Base-by-base conservation (phyloP, 169 alveolate species). In the Plasmodium billcollinsi region DNA sequence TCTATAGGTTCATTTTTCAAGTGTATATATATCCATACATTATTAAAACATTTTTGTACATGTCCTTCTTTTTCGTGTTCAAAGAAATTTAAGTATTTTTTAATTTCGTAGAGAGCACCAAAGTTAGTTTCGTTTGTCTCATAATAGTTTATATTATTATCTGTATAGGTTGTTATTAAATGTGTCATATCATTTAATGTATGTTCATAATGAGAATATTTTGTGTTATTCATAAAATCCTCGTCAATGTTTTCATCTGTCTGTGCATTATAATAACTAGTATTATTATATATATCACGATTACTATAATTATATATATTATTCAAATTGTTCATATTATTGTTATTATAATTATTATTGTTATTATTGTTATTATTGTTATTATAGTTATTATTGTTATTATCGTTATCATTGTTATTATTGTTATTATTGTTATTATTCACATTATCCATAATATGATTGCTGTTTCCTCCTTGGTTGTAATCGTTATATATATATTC, bases 11-110 rank as follows among this genome's bases (percentile, higher is more conserved):
- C 73, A 20, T 83, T 70, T 18, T 24, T 63, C 14, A 83, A 45
- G n/a, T 83, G 91, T 21, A 58, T n/a, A 50, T 69, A 83, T 33
- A 83, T 18, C 91, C 91, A 83, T 11, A 52, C 20, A 12, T 67
- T 33, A 52, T 49, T 56, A 54, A 83, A 83, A 6, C 5, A 4
- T 65, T 29, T 24, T 3, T 7, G 18, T 74, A 52, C 66, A 49
- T 47, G 29, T 11, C 21, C 45, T 70, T 70, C 20, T 29, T 33
- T n/a, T 26, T 54, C 47, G n/a, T 73, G 29, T n/a, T 73, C 70
- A 6, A 29, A 15, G 26, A 4, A 29, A 21, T 71, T 49, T 11
- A 71, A 71, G 50, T 29, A 9, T 11, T 49, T 20, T 71, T 15
- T 71, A 49, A 71, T 71, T 71, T 71, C 66, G 15, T 49, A 11